Conservation (phyloP, 495 filamentous ascomycete species). For the Lasiosphaeria hispida region DNA sequence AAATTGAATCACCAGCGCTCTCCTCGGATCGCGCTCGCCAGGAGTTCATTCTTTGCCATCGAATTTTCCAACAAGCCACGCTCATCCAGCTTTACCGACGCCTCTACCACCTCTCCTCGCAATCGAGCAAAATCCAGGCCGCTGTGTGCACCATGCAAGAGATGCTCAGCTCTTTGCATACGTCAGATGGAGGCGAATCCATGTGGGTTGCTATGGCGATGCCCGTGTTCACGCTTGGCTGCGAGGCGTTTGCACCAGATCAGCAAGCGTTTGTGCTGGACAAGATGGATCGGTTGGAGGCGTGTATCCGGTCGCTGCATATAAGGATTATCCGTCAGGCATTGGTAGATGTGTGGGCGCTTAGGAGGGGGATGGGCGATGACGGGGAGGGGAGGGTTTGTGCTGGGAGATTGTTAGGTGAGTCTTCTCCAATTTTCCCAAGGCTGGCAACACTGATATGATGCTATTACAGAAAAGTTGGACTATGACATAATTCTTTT, state of each 20-base stretch:
- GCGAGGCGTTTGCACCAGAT: constrained; percentile 16
- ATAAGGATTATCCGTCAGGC: constrained; percentile 15
- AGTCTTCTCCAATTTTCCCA: background rate
- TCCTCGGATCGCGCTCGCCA: background rate
- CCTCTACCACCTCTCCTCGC: constrained; percentile 17
- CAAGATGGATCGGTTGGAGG: constrained; percentile 17
- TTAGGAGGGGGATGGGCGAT: constrained; percentile 12
- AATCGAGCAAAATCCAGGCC: constrained; percentile 6
- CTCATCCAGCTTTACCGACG: constrained; percentile 17
- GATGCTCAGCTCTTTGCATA: constrained; percentile 7
- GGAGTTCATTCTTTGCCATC: constrained; percentile 17
- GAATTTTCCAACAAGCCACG: constrained; percentile 22
- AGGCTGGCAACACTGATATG: background rate
- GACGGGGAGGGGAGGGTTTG: constrained; percentile 6
- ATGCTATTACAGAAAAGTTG: constrained; percentile 10
- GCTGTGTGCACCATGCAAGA: constrained; percentile 2
- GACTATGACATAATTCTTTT: constrained; percentile 22
- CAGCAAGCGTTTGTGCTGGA: constrained; percentile 18
- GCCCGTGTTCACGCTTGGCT: constrained; percentile 21
- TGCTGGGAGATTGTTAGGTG: constrained; percentile 13
- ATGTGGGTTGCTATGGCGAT: constrained; percentile 27
- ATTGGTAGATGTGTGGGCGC: constrained; percentile 17
- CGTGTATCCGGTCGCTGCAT: constrained; percentile 18
- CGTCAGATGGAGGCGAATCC: background rate
- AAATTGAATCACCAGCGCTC: too few species aligned